These are phyloP conservation scores for Raphanus sativus DNA, from an alignment of 345 rosid genomes.

Conservation along the genomic window DNA sequence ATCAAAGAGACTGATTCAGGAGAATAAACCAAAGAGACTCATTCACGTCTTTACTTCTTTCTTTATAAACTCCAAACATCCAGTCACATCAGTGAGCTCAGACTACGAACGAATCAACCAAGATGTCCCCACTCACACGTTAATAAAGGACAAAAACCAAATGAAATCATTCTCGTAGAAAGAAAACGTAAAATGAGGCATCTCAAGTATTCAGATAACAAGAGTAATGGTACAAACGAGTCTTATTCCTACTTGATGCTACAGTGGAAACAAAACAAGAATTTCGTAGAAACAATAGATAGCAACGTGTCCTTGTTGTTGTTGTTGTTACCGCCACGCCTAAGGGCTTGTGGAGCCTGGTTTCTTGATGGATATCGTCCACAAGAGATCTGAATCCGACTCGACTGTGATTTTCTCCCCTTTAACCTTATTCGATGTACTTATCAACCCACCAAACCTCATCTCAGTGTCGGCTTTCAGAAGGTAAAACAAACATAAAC, in stretches of 20 bases:
- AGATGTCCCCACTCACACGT: background rate
- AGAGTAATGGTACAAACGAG: constrained; percentile 1
- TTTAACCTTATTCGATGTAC: constrained; percentile 71
- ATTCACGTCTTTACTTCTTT: background rate
- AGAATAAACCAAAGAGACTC: background rate
- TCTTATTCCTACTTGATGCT: background rate
- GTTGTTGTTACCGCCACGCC: background rate
- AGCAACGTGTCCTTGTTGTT: background rate
- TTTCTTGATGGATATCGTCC: constrained; percentile 86
- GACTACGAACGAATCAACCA: background rate
- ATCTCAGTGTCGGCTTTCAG: constrained; percentile 59
- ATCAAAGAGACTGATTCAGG: too few species aligned
- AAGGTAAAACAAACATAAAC: background rate
- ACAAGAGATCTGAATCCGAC: constrained; percentile 83
- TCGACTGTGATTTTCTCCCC: constrained; percentile 63
- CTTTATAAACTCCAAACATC: background rate
- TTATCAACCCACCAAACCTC: constrained; percentile 79
- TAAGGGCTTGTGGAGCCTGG: background rate
- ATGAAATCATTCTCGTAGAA: background rate
- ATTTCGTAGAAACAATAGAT: background rate
- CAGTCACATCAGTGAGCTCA: background rate
- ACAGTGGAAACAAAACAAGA: background rate
- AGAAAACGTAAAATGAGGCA: background rate
- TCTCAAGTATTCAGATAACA: background rate
- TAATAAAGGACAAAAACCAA: background rate